A percentile compares a stretch with the other conserved stretches of the same genome.
These are phyloP conservation scores for Yarrowia sp. DNA, from an alignment of 805 yeast genomes.

Conservation along the genomic window DNA sequence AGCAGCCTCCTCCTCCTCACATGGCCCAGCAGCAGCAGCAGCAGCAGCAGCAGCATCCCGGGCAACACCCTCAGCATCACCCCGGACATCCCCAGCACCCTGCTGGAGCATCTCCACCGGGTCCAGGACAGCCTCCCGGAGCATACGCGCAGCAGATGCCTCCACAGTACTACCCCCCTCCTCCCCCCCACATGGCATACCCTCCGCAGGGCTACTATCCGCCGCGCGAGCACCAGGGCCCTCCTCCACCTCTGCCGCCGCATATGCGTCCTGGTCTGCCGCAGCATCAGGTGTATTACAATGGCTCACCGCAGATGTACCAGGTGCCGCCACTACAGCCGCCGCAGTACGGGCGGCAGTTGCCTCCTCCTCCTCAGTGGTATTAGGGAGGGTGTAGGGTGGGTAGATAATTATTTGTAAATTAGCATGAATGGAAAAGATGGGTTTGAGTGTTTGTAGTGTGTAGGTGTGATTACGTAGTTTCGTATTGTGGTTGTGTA, in stretches of 20 bases:
- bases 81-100: conserved; percentile 14
- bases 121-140: conserved; percentile 5
- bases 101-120: background rate
- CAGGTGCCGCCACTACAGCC: conserved; percentile 19
- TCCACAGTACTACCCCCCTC: conserved; percentile 22
- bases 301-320: conserved; percentile 13
- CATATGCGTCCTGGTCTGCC: conserved; percentile 13
- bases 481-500: too few relatives aligned
- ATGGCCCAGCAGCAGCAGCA: background rate
- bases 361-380: conserved; percentile 23
- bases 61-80: conserved; percentile 10
- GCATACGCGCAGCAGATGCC: conserved; percentile 1
- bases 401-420: background rate
- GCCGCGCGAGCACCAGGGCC: conserved; percentile 11
- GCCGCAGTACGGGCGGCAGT: conserved; percentile 11
- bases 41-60: conserved; percentile 9
- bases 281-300: conserved; percentile 13
- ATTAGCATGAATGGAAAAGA: background rate
- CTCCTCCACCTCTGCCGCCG: conserved; percentile 1
- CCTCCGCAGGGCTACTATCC: conserved; percentile 22
- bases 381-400: background rate
- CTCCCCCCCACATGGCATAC: conserved; percentile 16
- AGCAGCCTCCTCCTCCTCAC: too few relatives aligned
- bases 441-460: background rate
- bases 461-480: too few relatives aligned